Evolutionary conservation across 192 early-diverging fungal species (phyloP), one percentile per base, ranked within the genome.

Genomic region (Coemansia sp.): DNA sequence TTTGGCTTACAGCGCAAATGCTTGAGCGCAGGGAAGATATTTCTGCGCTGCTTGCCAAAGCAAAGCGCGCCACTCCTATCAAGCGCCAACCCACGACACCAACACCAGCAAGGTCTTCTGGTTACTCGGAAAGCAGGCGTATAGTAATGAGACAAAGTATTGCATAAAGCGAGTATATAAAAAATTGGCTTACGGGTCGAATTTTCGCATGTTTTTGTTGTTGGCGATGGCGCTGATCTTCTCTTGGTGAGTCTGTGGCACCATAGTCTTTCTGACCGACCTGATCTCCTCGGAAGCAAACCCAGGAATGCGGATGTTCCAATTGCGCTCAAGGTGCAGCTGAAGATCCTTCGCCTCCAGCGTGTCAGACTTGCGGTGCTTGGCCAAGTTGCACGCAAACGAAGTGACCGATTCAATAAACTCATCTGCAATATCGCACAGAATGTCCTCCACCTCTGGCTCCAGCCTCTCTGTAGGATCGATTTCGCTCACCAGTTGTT

Each of bases 261-360:
- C 81, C 3, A 73, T 73, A 8, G 87, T 62, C 57, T 91, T 91
- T 27, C 88, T 67, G n/a, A 90, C 74, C 14, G 88, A 88, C 44
- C 90, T 61, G 39, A 91, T 90, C 63, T 88, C 87, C 67, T 91
- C 90, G n/a, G 88, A 83, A 0, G 90, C 87, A 67, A 91, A 93
- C 10, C 91, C 91, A 48, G 91, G 92, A 64, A 94, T 91, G 50
- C 92, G 87, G 48, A 94, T 88, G 54, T 92, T 94, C 90, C 89
- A 94, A 63, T 90, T 94, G 15, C 90, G 85, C 77, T 94, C 92
- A 82, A 94, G 76, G 56, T 92, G 88, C 53, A 94, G 77, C 63
- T 94, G 89, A 35, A 95, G 70, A 68, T 95, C 93, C 67, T 90
- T 91, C n/a, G 91, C 87, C 65, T 92, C 90, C 33, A 92, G 61